These are phyloP conservation scores for Rubia balearica DNA, from an alignment of 305 asterid genomes.

Conservation along the genomic window DNA sequence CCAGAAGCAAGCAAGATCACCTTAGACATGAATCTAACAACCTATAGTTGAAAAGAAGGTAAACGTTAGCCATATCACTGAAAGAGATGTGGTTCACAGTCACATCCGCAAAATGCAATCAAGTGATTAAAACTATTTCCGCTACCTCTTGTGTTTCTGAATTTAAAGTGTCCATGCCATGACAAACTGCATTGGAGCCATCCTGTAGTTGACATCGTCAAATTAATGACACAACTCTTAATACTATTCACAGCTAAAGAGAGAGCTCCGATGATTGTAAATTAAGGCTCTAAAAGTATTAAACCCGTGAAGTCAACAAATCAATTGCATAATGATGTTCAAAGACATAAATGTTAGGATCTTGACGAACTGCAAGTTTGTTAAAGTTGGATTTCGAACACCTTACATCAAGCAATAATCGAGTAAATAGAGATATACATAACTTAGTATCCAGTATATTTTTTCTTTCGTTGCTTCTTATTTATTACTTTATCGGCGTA, in stretches of 20 bases:
- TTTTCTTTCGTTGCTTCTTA: constrained; percentile 28
- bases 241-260: neutral
- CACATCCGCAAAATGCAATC: neutral
- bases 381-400: too few species aligned
- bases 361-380: constrained; percentile 53
- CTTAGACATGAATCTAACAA: constrained; percentile 87
- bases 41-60: constrained; percentile 37
- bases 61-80: neutral
- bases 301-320: constrained; percentile 85
- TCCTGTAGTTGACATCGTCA: constrained; percentile 47
- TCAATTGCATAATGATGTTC: constrained; percentile 95
- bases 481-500: constrained; percentile 52
- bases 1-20: constrained; percentile 95
- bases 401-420: too few species aligned
- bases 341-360: constrained; percentile 72
- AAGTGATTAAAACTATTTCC: constrained; percentile 13
- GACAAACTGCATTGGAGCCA: constrained; percentile 67
- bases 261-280: neutral
- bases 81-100: constrained; percentile 10
- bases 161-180: constrained; percentile 82
- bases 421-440: too few species aligned
- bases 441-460: neutral
- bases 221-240: constrained; percentile 14
- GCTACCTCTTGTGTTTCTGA: constrained; percentile 75
- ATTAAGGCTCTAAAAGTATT: neutral